phyloP scores from a whole-genome alignment of 805 yeast genomes.

The Zygotorulaspora florentina region DNA sequence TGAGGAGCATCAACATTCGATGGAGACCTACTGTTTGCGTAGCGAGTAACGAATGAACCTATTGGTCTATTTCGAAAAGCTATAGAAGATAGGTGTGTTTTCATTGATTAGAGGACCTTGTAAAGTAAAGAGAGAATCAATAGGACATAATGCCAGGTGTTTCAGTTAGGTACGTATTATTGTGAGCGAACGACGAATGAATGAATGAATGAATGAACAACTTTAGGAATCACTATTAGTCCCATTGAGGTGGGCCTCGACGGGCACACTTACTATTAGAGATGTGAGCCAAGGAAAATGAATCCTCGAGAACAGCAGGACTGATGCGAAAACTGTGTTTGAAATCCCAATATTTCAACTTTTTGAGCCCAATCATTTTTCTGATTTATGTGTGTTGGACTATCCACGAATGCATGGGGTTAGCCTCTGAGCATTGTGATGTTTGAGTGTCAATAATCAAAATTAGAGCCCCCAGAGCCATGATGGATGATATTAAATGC shows the following conservation, averaged over 20 bases:
- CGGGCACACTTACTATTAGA: background rate
- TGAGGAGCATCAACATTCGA: background rate
- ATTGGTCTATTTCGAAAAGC: background rate
- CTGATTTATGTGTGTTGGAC: too few species aligned
- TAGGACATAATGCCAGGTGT: constrained; percentile 84
- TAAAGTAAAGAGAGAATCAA: constrained; percentile 13
- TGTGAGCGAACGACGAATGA: constrained; percentile 1
- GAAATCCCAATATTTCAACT: too few species aligned
- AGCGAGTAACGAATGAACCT: background rate
- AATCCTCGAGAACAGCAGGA: too few species aligned
- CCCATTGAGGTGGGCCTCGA: background rate
- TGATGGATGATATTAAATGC: too few species aligned
- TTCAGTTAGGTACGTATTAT: constrained; percentile 85
- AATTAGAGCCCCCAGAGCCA: too few species aligned
- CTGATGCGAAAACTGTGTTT: too few species aligned
- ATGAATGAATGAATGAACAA: background rate
- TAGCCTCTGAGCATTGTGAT: too few species aligned
- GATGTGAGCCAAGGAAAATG: too few species aligned
- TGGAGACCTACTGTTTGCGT: background rate
- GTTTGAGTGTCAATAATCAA: too few species aligned
- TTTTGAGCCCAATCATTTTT: too few species aligned
- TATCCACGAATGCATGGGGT: too few species aligned
- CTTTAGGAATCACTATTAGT: too few species aligned
- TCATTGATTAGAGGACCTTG: background rate
- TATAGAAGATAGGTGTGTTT: background rate